A percentile compares a stretch with the other conserved stretches of the same genome.
Conservation (phyloP, 257 asterid genomes). For the Scutellaria baicalensis region DNA sequence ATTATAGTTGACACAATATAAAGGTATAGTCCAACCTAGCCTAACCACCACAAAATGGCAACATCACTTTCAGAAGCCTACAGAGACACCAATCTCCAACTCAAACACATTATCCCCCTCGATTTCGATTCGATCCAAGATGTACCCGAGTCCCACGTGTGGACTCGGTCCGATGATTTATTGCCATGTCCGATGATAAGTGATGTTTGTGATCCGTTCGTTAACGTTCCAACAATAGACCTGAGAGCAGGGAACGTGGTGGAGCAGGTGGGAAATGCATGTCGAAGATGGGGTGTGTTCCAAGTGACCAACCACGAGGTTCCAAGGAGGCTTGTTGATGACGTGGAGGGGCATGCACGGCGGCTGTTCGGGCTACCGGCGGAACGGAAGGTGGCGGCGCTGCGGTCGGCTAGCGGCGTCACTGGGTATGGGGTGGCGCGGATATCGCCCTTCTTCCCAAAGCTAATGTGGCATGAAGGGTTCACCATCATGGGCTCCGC, state of each 20-base stretch:
- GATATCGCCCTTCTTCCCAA: constrained; percentile 52
- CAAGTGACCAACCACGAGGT: constrained; percentile 55
- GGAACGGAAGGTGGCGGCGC: constrained; percentile 31
- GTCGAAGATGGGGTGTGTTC: constrained; percentile 54
- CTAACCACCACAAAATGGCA: constrained; percentile 15
- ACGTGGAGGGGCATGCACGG: constrained; percentile 39
- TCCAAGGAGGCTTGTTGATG: constrained; percentile 26
- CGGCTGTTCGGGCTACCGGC: constrained; percentile 50
- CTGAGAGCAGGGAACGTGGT: constrained; percentile 34
- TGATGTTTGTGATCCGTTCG: not conserved
- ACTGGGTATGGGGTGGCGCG: constrained; percentile 80
- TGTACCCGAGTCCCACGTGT: constrained; percentile 61
- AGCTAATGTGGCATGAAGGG: constrained; percentile 89
- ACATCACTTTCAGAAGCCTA: constrained; percentile 53
- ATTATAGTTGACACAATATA: too few species aligned
- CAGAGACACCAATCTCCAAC: constrained; percentile 32
- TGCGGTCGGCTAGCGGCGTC: constrained; percentile 46
- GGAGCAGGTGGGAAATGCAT: constrained; percentile 49
- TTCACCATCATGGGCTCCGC: constrained; percentile 75
- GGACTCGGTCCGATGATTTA: constrained; percentile 27
- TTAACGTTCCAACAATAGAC: constrained; percentile 36
- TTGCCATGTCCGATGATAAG: not conserved
- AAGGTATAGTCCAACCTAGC: not conserved
- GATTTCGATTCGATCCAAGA: constrained; percentile 40
- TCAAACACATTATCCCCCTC: constrained; percentile 47